A percentile compares a stretch with the other conserved stretches of the same genome.
Evolutionary conservation across 2,329 filamentous ascomycete species (phyloP).

Genomic region (Penicillium sp.): DNA sequence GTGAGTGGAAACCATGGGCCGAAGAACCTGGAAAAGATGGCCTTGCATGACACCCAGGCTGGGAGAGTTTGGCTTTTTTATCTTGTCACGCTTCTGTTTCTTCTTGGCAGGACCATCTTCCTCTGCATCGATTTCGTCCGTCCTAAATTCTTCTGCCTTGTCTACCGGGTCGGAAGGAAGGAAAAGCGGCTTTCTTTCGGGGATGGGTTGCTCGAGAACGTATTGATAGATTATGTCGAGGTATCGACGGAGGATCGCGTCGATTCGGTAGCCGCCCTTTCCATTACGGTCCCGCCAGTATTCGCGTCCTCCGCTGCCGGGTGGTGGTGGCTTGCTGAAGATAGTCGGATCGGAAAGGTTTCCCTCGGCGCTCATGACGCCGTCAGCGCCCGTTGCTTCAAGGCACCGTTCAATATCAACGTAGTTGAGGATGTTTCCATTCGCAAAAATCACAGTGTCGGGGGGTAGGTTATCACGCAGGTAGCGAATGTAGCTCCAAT

Average conservation of each 20-base stretch:
- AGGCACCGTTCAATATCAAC: slow-evolving; percentile 77
- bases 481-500: slow-evolving; percentile 84
- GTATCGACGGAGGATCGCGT: slow-evolving; percentile 83
- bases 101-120: slow-evolving; percentile 53
- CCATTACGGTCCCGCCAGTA: slow-evolving; percentile 83
- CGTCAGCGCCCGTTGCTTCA: slow-evolving; percentile 81
- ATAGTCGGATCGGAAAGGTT: slow-evolving; percentile 90
- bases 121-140: slow-evolving; percentile 36
- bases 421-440: slow-evolving; percentile 85
- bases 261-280: slow-evolving; percentile 81
- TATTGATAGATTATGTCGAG: slow-evolving; percentile 85
- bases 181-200: slow-evolving; percentile 70
- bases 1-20: slow-evolving; percentile 75
- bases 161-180: slow-evolving; percentile 55
- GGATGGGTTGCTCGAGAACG: slow-evolving; percentile 65
- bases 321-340: slow-evolving; percentile 67
- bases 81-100: slow-evolving; percentile 47
- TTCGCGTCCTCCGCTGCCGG: slow-evolving; percentile 68
- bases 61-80: slow-evolving; percentile 51
- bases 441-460: slow-evolving; percentile 93
- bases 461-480: slow-evolving; percentile 77
- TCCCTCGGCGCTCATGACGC: slow-evolving; percentile 92
- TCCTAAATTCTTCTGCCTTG: slow-evolving; percentile 19
- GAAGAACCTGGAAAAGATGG: slow-evolving; percentile 88
- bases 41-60: slow-evolving; percentile 83